Evolutionary conservation across 805 yeast species (phyloP).

Genomic region (Candida ulmi): DNA sequence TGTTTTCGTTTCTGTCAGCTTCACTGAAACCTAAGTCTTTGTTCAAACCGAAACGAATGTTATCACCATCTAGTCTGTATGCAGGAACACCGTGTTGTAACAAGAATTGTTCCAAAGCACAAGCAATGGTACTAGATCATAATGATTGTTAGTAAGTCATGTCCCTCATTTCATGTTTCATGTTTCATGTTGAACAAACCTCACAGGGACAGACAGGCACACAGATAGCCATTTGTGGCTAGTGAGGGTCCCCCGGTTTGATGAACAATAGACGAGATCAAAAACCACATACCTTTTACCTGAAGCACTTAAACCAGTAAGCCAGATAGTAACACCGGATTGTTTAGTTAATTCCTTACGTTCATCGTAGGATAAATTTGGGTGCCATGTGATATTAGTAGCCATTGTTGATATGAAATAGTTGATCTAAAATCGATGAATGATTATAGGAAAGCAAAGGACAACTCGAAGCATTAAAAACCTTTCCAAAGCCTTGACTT

Average conservation of each 20-base stretch:
- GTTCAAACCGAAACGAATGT: conserved; percentile 89
- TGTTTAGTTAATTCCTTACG: conserved; percentile 69
- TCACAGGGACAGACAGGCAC: too few relatives aligned
- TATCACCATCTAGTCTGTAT: conserved; percentile 92
- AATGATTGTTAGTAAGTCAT: too few relatives aligned
- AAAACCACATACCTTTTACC: conserved; percentile 55
- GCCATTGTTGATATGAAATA: conserved; percentile 60
- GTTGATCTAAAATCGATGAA: too few relatives aligned
- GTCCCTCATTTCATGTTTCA: too few relatives aligned
- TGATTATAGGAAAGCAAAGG: too few relatives aligned
- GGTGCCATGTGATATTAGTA: conserved; percentile 95
- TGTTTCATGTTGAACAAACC: too few relatives aligned
- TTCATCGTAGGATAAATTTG: conserved; percentile 78
- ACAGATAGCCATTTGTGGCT: not conserved
- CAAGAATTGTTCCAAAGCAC: conserved; percentile 83
- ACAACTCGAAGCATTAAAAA: too few relatives aligned
- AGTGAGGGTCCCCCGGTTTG: too few relatives aligned
- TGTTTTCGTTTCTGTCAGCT: conserved; percentile 88
- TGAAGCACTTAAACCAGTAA: conserved; percentile 92
- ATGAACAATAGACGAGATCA: too few relatives aligned
- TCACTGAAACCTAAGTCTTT: conserved; percentile 93
- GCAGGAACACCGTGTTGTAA: conserved; percentile 65
- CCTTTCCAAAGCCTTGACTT: too few relatives aligned
- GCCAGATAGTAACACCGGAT: conserved; percentile 88
- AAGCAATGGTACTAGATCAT: conserved; percentile 62